Percentiles rank a stretch among this genome's conserved stretches.
Conservation (phyloP, 805 yeast species). For the Candida succiphila region DNA sequence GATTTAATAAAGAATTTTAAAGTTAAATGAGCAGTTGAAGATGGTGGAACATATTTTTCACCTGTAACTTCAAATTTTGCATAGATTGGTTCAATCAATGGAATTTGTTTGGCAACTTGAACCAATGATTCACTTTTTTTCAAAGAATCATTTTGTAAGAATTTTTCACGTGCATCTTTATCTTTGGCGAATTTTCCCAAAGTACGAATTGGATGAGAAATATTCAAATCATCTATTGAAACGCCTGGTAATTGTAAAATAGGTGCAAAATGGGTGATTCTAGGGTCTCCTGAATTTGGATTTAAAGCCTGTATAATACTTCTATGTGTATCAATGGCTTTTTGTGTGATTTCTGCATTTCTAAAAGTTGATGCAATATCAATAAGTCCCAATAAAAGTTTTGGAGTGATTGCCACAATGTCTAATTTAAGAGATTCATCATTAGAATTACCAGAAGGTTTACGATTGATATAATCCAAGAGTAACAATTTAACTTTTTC, state of each 20-base stretch:
- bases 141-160: constrained; percentile 35
- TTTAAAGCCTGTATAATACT: constrained; percentile 66
- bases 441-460: constrained; percentile 16
- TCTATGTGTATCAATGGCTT: constrained; percentile 58
- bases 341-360: constrained; percentile 50
- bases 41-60: constrained; percentile 61
- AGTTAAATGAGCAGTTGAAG: constrained; percentile 64
- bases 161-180: constrained; percentile 42
- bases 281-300: constrained; percentile 25
- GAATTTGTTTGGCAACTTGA: constrained; percentile 54
- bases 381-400: constrained; percentile 58
- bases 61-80: constrained; percentile 84
- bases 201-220: constrained; percentile 41
- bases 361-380: constrained; percentile 80
- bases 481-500: constrained; percentile 43
- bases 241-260: constrained; percentile 78
- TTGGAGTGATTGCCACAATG: constrained; percentile 55
- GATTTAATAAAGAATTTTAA: constrained; percentile 71
- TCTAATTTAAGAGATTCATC: constrained; percentile 37
- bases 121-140: constrained; percentile 36
- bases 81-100: constrained; percentile 54
- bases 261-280: constrained; percentile 43
- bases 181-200: constrained; percentile 61
- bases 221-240: constrained; percentile 37
- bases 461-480: constrained; percentile 49